phyloP scores from a whole-genome alignment of 2,329 filamentous ascomycete genomes.

The Monosporascus ibericus region DNA sequence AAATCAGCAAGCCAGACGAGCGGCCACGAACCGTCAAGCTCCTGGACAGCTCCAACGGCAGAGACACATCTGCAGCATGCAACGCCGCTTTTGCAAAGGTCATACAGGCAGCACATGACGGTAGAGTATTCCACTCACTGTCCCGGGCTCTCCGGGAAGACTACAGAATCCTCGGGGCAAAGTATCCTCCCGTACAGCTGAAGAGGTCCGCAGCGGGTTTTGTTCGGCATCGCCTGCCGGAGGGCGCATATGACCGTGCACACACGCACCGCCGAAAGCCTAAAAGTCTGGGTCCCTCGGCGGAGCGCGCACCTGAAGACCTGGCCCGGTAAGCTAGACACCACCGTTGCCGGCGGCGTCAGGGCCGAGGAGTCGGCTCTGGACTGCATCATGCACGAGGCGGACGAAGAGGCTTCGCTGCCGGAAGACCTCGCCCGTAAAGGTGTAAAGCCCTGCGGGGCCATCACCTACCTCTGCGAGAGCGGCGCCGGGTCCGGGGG shows the following conservation, averaged over 20 bases:
- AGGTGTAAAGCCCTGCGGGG: slow-evolving; percentile 47
- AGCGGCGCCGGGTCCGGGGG: slow-evolving; percentile 57
- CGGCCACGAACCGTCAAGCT: slow-evolving; percentile 22
- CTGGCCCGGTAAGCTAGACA: slow-evolving; percentile 66
- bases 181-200: slow-evolving; percentile 27
- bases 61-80: slow-evolving; percentile 15
- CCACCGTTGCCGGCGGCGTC: slow-evolving; percentile 68
- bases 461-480: slow-evolving; percentile 62
- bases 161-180: slow-evolving; percentile 22
- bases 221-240: slow-evolving; percentile 59
- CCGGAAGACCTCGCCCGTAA: slow-evolving; percentile 50
- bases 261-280: slow-evolving; percentile 26
- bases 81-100: slow-evolving; percentile 20
- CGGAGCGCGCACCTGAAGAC: slow-evolving; percentile 59
- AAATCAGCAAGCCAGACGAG: slow-evolving; percentile 18
- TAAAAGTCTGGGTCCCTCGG: slow-evolving; percentile 65
- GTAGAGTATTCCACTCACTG: slow-evolving; percentile 14
- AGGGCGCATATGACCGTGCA: slow-evolving; percentile 59
- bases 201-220: slow-evolving; percentile 47
- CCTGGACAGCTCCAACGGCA: slow-evolving; percentile 15
- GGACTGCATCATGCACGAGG: slow-evolving; percentile 61
- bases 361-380: slow-evolving; percentile 55
- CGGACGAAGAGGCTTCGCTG: slow-evolving; percentile 65
- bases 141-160: slow-evolving; percentile 21
- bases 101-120: slow-evolving; percentile 16